Conservation (phyloP, 2,329 filamentous ascomycete species). For the Endoconidiophora laricicola region DNA sequence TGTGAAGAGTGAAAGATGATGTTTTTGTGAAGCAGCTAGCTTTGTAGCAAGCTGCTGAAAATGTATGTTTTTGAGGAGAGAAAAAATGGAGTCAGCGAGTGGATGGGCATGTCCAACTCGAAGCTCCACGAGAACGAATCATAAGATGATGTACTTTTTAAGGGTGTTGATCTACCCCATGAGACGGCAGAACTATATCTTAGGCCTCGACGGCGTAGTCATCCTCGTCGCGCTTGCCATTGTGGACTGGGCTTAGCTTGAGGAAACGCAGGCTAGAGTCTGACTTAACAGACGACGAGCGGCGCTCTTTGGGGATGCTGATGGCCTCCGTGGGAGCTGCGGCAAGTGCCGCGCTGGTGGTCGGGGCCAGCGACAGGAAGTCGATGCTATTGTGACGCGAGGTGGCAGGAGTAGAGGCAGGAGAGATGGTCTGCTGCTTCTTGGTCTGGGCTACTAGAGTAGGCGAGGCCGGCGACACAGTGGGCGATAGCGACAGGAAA, state of each 20-base stretch:
- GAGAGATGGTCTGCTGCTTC: not conserved
- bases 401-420: slow-evolving; percentile 11
- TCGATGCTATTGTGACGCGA: slow-evolving; percentile 16
- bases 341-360: not conserved
- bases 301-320: slow-evolving; percentile 22
- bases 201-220: slow-evolving; percentile 24
- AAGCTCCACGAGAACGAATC: not conserved
- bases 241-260: slow-evolving; percentile 49
- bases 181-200: not conserved
- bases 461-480: slow-evolving; percentile 39
- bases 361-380: slow-evolving; percentile 14
- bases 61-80: not conserved
- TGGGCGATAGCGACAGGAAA: slow-evolving; percentile 43
- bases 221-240: slow-evolving; percentile 41
- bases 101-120: slow-evolving; percentile 11
- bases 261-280: slow-evolving; percentile 31
- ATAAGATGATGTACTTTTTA: too few relatives aligned
- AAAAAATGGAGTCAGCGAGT: not conserved
- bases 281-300: slow-evolving; percentile 39
- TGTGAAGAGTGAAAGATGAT: too few relatives aligned
- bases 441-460: slow-evolving; percentile 21
- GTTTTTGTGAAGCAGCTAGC: too few relatives aligned
- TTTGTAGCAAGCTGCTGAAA: too few relatives aligned
- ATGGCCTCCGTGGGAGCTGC: slow-evolving; percentile 16
- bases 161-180: not conserved